Conservation (phyloP, 2,329 filamentous ascomycete species). For the Colletotrichum gloeosporioides region DNA sequence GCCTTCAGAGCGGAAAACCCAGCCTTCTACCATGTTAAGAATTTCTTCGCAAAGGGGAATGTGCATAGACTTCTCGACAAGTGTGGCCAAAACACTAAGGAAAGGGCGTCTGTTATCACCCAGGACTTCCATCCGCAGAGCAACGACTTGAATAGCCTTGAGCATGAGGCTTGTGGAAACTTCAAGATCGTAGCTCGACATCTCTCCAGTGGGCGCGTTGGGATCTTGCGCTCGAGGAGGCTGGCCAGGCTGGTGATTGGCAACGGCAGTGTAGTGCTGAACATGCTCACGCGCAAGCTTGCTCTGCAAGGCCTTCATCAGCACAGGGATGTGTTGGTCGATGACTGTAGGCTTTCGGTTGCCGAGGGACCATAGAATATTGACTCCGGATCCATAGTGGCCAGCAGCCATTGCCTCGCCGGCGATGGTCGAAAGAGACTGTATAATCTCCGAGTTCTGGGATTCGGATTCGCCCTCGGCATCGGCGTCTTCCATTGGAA, state of each 20-base stretch:
- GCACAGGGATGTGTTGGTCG: conserved; percentile 82
- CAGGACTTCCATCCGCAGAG: conserved; percentile 88
- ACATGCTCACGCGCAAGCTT: conserved; percentile 96
- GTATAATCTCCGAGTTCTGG: conserved; percentile 85
- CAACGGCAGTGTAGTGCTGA: conserved; percentile 69
- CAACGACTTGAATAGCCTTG: conserved; percentile 93
- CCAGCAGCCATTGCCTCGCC: conserved; percentile 84
- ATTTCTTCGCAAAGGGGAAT: conserved; percentile 90
- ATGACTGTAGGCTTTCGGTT: conserved; percentile 85
- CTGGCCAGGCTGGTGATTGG: conserved; percentile 52
- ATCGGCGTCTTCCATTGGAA: conserved; percentile 76
- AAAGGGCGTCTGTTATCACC: conserved; percentile 92
- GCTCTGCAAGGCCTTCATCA: conserved; percentile 92
- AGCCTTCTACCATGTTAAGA: conserved; percentile 88
- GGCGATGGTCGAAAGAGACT: conserved; percentile 82
- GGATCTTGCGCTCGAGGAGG: conserved; percentile 54
- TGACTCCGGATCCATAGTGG: conserved; percentile 88
- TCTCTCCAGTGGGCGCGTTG: conserved; percentile 58
- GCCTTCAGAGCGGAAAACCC: conserved; percentile 95
- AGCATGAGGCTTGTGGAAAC: conserved; percentile 91
- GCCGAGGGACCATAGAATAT: conserved; percentile 90
- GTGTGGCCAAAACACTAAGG: conserved; percentile 89
- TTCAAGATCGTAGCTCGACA: conserved; percentile 80
- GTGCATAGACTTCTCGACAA: conserved; percentile 94
- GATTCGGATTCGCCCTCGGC: conserved; percentile 85